These are phyloP conservation scores for Dittrichia graveolens DNA, from an alignment of 129 eudicot species.

Conservation along the genomic window DNA sequence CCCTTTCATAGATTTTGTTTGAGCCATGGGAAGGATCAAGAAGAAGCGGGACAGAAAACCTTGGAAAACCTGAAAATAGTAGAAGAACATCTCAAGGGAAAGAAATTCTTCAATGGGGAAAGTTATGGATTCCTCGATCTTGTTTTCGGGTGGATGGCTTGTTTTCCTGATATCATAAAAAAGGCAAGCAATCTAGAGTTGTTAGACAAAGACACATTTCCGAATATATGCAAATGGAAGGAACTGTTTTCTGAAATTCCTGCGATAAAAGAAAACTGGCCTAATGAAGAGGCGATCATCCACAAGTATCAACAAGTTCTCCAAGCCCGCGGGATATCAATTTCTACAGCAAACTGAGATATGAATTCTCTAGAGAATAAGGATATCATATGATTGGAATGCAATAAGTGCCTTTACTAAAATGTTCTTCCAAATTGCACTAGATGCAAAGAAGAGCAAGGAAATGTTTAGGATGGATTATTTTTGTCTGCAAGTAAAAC, in stretches of 20 bases:
- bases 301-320: conserved; percentile 30
- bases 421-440: conserved; percentile 3
- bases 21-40: conserved; percentile 16
- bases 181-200: conserved; percentile 33
- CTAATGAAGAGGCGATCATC: conserved; percentile 44
- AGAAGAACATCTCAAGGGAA: conserved; percentile 46
- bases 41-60: background rate
- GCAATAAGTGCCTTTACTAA: background rate
- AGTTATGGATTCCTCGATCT: conserved; percentile 47
- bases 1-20: background rate
- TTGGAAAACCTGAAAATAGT: conserved; percentile 36
- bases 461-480: no score
- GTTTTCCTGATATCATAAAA: background rate
- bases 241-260: conserved; percentile 36
- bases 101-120: conserved; percentile 58
- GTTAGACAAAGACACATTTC: conserved; percentile 38
- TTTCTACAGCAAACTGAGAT: conserved; percentile 23
- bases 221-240: conserved; percentile 46
- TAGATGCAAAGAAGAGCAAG: conserved; percentile 8
- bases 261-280: conserved; percentile 49
- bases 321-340: background rate
- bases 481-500: no score
- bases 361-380: background rate
- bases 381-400: no score
- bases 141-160: conserved; percentile 33